Base-by-base conservation (phyloP, 148 eudicot genomes). In the Cornus kousa region DNA sequence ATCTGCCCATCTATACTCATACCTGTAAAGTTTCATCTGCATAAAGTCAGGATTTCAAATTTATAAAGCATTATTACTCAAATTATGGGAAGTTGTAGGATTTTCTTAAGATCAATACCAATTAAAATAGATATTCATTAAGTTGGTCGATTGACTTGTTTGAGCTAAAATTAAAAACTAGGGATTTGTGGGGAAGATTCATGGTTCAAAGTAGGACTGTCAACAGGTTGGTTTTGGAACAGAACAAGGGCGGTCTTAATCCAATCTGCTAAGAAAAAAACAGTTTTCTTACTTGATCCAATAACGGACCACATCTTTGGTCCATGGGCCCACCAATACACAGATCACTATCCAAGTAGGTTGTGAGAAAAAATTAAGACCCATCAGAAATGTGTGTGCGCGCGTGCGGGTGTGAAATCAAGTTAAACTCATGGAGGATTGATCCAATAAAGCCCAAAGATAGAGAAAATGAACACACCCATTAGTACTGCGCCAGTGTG, bases 1-100 rank as follows among this genome's bases (percentile, higher is more conserved):
- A 87, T 96, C 99, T 53, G 99, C 99, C 99, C 99, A 96, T 79
- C 97, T 82, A 80, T 96, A 96, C 80, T 96, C 97, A 50, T 96
- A 96, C 88, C 99, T 96, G 87, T 71, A 81, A 76, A 79, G 67
- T 74, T 70, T 17, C 33, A 73, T 67, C 60, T 50, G 80, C 28
- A 60, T 37, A 80, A 77, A 67, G 60, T 78, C 23, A 75, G 65
- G 46, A 69, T 67, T 74, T 37, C 43, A n/a, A 57, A 62, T 28
- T 74, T 12, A 24, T 20, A 40, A 4, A 73, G 24, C 40, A 28
- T 32, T 62, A n/a, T 17, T 17, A n/a, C 23, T 20, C 11, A 19
- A 60, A 62, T 13, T 13, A 20, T 4, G 22, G 7, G 8, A n/a
- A 62, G 66, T 10, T 10, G 3, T 17, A 19, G 23, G 66, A 62